Conservation (phyloP, 352 stramenopile species). For the Globisporangium acanthophoron region DNA sequence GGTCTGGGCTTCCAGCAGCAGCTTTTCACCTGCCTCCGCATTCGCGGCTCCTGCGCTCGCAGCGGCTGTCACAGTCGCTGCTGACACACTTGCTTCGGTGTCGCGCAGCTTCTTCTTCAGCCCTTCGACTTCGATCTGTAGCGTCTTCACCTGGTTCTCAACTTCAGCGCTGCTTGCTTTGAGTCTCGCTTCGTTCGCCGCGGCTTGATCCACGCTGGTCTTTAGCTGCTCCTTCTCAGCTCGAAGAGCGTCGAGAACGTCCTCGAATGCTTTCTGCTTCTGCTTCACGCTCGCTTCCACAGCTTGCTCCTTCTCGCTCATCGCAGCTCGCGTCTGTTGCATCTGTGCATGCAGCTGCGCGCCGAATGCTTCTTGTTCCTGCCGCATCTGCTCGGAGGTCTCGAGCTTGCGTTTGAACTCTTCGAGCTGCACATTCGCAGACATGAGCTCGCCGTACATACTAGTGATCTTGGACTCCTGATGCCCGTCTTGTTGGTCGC, state of each 20-base stretch:
- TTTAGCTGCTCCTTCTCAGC: conserved; percentile 40
- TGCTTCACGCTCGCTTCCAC: conserved; percentile 37
- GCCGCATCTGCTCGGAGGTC: conserved; percentile 54
- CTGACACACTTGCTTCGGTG: conserved; percentile 13
- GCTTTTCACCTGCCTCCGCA: conserved; percentile 35
- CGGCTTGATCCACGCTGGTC: conserved; percentile 29
- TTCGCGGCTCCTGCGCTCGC: conserved; percentile 7
- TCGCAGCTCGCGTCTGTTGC: conserved; percentile 34
- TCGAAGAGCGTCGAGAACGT: conserved; percentile 23
- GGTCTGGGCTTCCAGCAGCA: conserved; percentile 65
- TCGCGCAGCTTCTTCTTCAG: conserved; percentile 32
- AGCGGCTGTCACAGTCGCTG: not conserved
- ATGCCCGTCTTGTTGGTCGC: conserved; percentile 51
- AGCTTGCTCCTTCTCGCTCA: conserved; percentile 43
- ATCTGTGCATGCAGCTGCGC: conserved; percentile 50
- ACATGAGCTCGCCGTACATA: conserved; percentile 67
- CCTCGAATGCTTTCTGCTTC: conserved; percentile 27
- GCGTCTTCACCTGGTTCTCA: conserved; percentile 24
- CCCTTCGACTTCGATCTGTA: conserved; percentile 33
- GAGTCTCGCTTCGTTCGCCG: conserved; percentile 24
- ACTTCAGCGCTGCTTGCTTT: conserved; percentile 26
- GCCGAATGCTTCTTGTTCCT: conserved; percentile 54
- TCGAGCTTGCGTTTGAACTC: conserved; percentile 64
- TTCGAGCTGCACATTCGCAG: conserved; percentile 68
- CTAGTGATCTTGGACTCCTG: conserved; percentile 68